Conservation (phyloP, 2,329 filamentous ascomycete genomes). For the Albifimbria verrucaria region DNA sequence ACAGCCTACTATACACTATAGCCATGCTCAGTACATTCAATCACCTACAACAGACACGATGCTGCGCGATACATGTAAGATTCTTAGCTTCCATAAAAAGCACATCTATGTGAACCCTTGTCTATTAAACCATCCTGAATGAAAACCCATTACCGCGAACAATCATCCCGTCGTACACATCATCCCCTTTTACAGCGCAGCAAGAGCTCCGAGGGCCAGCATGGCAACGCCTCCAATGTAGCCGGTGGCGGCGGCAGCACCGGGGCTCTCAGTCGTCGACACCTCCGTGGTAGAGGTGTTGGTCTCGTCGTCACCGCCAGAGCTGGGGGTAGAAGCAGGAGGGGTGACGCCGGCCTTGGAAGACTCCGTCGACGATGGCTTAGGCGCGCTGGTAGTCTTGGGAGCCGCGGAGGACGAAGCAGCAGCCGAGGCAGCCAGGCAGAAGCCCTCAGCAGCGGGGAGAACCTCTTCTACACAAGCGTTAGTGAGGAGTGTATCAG, state of each 20-base stretch:
- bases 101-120: too few relatives aligned
- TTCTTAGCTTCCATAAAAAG: too few relatives aligned
- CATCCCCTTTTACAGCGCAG: not conserved
- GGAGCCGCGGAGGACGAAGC: not conserved
- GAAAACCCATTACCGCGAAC: too few relatives aligned
- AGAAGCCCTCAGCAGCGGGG: conserved; percentile 7
- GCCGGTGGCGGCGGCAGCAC: not conserved
- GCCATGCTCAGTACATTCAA: too few relatives aligned
- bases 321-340: not conserved
- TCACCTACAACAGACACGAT: too few relatives aligned
- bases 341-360: not conserved
- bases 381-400: not conserved
- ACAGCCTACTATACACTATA: too few relatives aligned
- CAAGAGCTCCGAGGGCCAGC: conserved; percentile 4
- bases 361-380: not conserved
- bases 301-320: not conserved
- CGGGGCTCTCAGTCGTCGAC: not conserved
- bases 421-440: conserved; percentile 7
- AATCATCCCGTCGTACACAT: not conserved
- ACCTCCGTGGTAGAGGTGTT: not conserved
- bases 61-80: too few relatives aligned
- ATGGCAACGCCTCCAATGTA: conserved; percentile 4
- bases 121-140: too few relatives aligned
- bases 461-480: conserved; percentile 6
- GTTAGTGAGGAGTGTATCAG: not conserved